Evolutionary conservation across 495 filamentous ascomycete species (phyloP), one percentile per base, ranked within the genome.

Genomic region (Physcia stellaris): DNA sequence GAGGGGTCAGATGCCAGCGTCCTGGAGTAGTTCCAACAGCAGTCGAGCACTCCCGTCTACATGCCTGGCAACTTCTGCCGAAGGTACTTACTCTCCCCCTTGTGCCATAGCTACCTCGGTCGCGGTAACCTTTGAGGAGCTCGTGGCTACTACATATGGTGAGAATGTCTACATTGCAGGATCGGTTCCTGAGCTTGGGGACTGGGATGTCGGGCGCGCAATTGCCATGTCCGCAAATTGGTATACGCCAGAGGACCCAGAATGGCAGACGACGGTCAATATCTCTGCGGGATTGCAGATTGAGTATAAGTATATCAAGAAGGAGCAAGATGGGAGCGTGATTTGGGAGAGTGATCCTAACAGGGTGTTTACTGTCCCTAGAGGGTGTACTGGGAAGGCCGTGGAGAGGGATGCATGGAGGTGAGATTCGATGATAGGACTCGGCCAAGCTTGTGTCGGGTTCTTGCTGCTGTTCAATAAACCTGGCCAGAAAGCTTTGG

Each of bases 331-430:
- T 50, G 70, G 75, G 3, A 24, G 28, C 21, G 51, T 53, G 2
- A 60, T 80, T 1, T 83, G 78, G 79, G 77, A 83, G 55, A 60
- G 64, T 22, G 73, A 78, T 50, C 67, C 74, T 0, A 81, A 86
- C 48, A 66, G 67, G 30, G 56, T 51, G 4, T 77, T 67, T 44
- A 71, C 67, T n/a, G n/a, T n/a, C n/a, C n/a, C n/a, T n/a, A n/a
- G n/a, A n/a, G n/a, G n/a, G n/a, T n/a, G n/a, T n/a, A n/a, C n/a
- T n/a, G n/a, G n/a, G n/a, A n/a, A n/a, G n/a, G n/a, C n/a, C n/a
- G n/a, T n/a, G n/a, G n/a, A n/a, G n/a, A n/a, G n/a, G n/a, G n/a
- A n/a, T n/a, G n/a, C n/a, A n/a, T n/a, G n/a, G n/a, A n/a, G n/a
- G n/a, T n/a, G n/a, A n/a, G n/a, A n/a, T n/a, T n/a, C n/a, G n/a